A percentile compares a stretch with the other conserved stretches of the same genome.
phyloP scores from a whole-genome alignment of 331 rosid species.

The Prunus yedoensis region DNA sequence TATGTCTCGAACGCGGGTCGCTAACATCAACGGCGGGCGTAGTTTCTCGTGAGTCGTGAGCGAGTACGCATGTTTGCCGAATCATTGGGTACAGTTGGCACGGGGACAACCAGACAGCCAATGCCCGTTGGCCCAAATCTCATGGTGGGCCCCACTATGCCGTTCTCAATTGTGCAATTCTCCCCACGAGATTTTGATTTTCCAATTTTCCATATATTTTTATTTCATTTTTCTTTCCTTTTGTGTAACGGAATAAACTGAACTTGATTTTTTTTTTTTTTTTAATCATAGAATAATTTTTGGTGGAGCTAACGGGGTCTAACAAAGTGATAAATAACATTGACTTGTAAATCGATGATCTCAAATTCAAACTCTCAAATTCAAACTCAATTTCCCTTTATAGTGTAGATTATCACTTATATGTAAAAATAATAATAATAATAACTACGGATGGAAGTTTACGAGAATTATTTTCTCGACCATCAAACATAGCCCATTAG shows the following conservation, averaged over 20 bases:
- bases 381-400: no score
- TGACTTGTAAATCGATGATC: fast-evolving
- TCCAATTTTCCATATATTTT: neutral
- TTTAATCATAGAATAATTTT: no score
- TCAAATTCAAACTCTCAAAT: fast-evolving
- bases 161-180: neutral
- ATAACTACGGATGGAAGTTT: no score
- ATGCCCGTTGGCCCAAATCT: slow-evolving; percentile 26
- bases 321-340: no score
- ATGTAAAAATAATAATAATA: no score
- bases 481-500: no score
- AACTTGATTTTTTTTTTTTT: no score
- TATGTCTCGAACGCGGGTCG: neutral
- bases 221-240: no score
- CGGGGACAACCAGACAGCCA: slow-evolving; percentile 26
- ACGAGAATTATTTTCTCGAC: no score
- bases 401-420: no score
- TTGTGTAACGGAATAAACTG: no score
- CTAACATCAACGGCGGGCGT: slow-evolving; percentile 3
- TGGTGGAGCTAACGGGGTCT: no score
- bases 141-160: slow-evolving; percentile 16
- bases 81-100: slow-evolving; percentile 45
- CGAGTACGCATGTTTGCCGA: slow-evolving; percentile 19
- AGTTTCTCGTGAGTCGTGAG: slow-evolving; percentile 7
- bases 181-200: slow-evolving; percentile 16